phyloP scores from a whole-genome alignment of 169 alveolate species.

The Plasmodium relictum region DNA sequence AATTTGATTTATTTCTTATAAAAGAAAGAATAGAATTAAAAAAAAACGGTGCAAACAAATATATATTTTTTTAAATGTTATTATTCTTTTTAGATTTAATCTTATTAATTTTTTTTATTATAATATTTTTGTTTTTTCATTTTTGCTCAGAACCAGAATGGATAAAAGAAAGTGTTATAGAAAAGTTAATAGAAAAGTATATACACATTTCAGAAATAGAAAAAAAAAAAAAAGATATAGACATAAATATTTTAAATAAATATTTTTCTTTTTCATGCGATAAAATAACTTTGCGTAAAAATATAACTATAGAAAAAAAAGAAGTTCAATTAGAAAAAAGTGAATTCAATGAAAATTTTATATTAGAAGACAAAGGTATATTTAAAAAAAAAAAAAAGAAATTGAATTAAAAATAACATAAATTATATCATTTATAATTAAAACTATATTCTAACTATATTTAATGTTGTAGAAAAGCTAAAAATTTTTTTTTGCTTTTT shows the following conservation, averaged over 20 bases:
- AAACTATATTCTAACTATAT: not conserved
- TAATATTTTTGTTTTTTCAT: not conserved
- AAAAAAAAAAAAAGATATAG: conserved; percentile 37
- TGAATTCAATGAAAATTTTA: not conserved
- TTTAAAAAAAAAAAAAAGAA: not conserved
- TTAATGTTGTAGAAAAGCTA: not conserved
- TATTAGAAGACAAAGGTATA: not conserved
- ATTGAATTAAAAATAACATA: not conserved
- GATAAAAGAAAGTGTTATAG: conserved; percentile 39
- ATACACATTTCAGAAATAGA: not conserved
- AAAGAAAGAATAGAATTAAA: conserved; percentile 31
- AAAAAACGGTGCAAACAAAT: conserved; percentile 16
- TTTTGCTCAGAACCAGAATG: conserved; percentile 63
- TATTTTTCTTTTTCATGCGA: conserved; percentile 32
- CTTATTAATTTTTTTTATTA: not conserved
- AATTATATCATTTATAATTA: not conserved
- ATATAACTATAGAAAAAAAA: conserved; percentile 16
- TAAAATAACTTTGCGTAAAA: conserved; percentile 16
- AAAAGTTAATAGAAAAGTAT: conserved; percentile 23
- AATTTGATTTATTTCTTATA: conserved; percentile 41
- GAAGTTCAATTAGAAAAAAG: not conserved
- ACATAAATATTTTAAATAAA: conserved; percentile 18
- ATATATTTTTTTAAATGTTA: not conserved
- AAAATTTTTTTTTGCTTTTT: conserved; percentile 9
- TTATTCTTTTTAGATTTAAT: not conserved